phyloP scores from a whole-genome alignment of 192 early-diverging fungal genomes.

The Entophlyctis luteolus region DNA sequence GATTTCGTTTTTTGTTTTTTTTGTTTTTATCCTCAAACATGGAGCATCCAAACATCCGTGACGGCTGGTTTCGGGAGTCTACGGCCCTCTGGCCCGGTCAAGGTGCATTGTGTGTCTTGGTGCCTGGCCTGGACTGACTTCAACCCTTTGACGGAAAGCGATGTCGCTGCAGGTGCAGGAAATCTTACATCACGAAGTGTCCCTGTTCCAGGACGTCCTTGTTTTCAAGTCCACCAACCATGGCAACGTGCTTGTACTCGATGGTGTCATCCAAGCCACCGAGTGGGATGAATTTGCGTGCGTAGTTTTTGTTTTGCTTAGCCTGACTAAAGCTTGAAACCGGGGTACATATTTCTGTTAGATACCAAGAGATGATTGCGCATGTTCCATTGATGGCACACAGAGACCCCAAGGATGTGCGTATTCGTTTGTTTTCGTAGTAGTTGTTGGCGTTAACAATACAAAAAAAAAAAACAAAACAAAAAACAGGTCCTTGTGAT shows the following conservation, averaged over 20 bases:
- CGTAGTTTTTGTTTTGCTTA: conserved; percentile 40
- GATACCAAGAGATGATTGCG: conserved; percentile 99
- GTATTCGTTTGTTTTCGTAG: neutral
- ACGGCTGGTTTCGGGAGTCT: conserved; percentile 97
- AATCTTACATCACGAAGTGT: conserved; percentile 92
- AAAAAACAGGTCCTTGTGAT: conserved; percentile 80
- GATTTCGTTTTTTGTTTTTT: too few species aligned
- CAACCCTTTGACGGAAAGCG: conserved; percentile 49
- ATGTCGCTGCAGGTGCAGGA: conserved; percentile 93
- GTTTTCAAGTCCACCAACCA: conserved; percentile 94
- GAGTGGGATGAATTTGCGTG: conserved; percentile 98
- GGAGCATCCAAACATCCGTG: conserved; percentile 92
- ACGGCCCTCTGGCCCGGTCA: conserved; percentile 96
- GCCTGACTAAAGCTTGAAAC: too few species aligned
- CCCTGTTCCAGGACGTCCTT: conserved; percentile 93
- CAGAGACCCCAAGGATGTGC: conserved; percentile 87
- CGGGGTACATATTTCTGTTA: conserved; percentile 22
- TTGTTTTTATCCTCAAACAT: too few species aligned
- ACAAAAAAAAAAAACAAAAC: too few species aligned
- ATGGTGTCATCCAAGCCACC: conserved; percentile 96
- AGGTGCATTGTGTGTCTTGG: conserved; percentile 44
- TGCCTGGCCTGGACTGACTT: neutral
- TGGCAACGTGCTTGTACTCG: conserved; percentile 94
- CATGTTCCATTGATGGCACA: conserved; percentile 92
- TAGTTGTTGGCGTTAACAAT: too few species aligned